A percentile compares a stretch with the other conserved stretches of the same genome.
phyloP scores from a whole-genome alignment of 1,284 basidiomycete genomes.

The Cryptococcus sp. region DNA sequence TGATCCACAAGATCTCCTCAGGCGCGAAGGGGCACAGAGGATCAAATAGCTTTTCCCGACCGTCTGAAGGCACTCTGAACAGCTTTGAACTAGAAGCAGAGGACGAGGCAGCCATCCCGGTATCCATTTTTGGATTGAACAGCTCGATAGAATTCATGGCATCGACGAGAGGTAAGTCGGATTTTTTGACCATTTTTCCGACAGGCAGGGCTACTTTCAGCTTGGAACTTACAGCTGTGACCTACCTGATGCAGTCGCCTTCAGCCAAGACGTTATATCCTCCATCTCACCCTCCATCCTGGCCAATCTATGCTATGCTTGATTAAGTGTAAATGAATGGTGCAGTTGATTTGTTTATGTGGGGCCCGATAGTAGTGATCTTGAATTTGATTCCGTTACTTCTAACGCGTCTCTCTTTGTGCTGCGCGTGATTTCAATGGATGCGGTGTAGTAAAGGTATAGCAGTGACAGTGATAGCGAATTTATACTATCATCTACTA shows the following conservation, averaged over 20 bases:
- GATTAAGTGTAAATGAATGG: too few relatives aligned
- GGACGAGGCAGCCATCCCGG: conserved; percentile 49
- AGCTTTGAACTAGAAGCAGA: too few relatives aligned
- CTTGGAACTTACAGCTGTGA: neutral
- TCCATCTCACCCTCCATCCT: neutral
- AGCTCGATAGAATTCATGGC: conserved; percentile 86
- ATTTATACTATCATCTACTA: neutral
- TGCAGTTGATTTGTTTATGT: too few relatives aligned
- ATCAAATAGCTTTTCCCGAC: conserved; percentile 54
- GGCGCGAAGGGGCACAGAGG: conserved; percentile 61
- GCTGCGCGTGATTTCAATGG: neutral
- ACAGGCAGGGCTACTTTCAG: conserved; percentile 59
- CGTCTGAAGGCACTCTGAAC: conserved; percentile 39
- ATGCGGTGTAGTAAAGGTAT: neutral
- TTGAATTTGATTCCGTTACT: neutral
- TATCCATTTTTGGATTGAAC: conserved; percentile 84
- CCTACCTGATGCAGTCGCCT: conserved; percentile 1
- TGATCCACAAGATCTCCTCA: conserved; percentile 77
- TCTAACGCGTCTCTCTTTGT: neutral
- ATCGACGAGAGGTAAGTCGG: conserved; percentile 69
- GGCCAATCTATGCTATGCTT: too few relatives aligned
- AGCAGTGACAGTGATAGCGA: too few relatives aligned
- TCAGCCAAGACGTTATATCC: neutral
- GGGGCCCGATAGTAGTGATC: too few relatives aligned
- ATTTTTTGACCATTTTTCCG: conserved; percentile 63